Base-by-base conservation (phyloP, 768 basidiomycete species). In the Suillus ampliporus region DNA sequence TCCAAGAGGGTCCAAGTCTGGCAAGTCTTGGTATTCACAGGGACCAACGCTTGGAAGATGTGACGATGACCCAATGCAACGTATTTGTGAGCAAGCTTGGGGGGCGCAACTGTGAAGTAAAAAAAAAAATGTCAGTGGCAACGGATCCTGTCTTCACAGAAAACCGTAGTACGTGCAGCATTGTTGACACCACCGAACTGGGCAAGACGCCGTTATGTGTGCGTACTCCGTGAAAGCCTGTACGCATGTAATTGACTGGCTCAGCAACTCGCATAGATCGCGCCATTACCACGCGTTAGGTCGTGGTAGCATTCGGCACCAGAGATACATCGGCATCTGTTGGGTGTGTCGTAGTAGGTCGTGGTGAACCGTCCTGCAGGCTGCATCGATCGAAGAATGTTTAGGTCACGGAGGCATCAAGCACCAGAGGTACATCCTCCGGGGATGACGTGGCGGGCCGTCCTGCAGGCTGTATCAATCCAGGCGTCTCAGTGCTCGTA, bases 81-180 rank as follows among this genome's bases (percentile, higher is more conserved):
- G 17, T 40, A 19, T 26, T 26, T 40, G 54, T 56, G 54, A 40
- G 38, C 3, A 13, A 40, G 14, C 17, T 26, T 19, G 10, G 26
- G n/a, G 53, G 54, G 38, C 54, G 40, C 26, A 56, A 6, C 11
- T 56, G 54, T 56, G 54, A 56, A 56, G 54, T 4, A 40, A 41
- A 28, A n/a, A 40, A 40, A 41, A 28, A n/a, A 40, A 56, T 4
- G 46, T 23, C 13, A 46, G 54, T 56, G 40, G 28, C 11, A 13
- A 7, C 37, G 23, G 6, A 56, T 40, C 23, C 11, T 28, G 38
- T 35, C 38, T 56, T 56, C 37, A 40, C 38, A 40, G 17, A 56
- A 5, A 38, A 37, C 37, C 35, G 17, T n/a, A 14, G 21, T 26
- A 15, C 53, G 8, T 37, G 53, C 21, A 17, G 19, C 19, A n/a